Evolutionary conservation across 2,329 filamentous ascomycete genomes (phyloP), one percentile per base, ranked within the genome.

Genomic region (Ophiostoma ips): DNA sequence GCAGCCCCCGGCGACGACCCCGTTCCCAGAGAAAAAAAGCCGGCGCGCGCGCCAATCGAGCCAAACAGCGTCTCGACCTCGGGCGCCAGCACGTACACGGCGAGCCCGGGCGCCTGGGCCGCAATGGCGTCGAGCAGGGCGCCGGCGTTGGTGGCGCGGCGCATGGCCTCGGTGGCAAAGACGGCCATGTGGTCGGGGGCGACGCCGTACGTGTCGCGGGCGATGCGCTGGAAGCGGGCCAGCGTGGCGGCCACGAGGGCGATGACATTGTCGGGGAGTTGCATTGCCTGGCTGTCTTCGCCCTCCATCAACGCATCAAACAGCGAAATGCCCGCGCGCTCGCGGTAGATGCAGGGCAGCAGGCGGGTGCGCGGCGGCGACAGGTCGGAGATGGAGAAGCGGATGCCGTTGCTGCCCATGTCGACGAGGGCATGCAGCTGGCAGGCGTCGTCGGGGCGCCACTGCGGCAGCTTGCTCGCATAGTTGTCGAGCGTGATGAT

Each of bases 361-460:
- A 88, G 77, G 21, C 88, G 83, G 21, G 84, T 73, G 36, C 71
- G 77, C 4, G 79, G 77, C 19, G 83, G 81, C 4, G 80, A 75
- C n/a, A 94, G 73, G 56, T 87, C 81, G 9, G 87, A 86, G 59
- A 95, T 87, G 41, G 87, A 90, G 71, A 94, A 94, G 50, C 89
- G 86, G 59, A 95, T 90, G 59, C 88, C 89, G 70, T 95, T 95
- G 70, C 87, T 87, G 46, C 75, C 75, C 73, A 79, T 77, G 55
- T 79, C 75, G 50, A 79, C 75, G 48, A 79, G 63, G 48, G 75
- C 75, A 58, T 74, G 74, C 15, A 76, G 66, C 53, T 77, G 73
- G 58, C 62, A 74, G 49, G 66, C 57, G 40, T 64, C 66, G 49
- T 66, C 58, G 24, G 70, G 66, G 48, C 65, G 59, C 75, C 74